These are phyloP conservation scores for Noccaea bulbosa DNA, from an alignment of 345 rosid genomes.

Conservation along the genomic window DNA sequence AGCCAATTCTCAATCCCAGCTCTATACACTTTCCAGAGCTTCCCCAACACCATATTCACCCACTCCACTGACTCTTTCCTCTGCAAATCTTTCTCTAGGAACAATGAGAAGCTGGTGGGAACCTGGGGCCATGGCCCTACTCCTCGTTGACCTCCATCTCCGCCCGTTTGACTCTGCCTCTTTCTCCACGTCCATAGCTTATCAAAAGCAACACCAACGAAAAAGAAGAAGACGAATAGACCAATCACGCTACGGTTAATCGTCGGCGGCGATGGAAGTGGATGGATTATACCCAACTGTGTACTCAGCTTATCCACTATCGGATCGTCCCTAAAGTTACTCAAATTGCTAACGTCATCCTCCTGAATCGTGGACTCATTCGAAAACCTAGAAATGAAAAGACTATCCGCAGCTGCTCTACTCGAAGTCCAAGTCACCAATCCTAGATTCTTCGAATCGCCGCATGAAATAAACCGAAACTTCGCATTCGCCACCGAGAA, in stretches of 20 bases:
- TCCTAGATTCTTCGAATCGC: constrained; percentile 42
- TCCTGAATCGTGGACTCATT: constrained; percentile 53
- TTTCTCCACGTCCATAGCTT: constrained; percentile 82
- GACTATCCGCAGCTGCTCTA: constrained; percentile 42
- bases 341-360: constrained; percentile 55
- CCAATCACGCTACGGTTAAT: constrained; percentile 70
- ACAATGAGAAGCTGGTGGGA: constrained; percentile 58
- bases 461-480: constrained; percentile 49
- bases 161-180: constrained; percentile 42
- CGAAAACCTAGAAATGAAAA: constrained; percentile 51
- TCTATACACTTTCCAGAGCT: constrained; percentile 95
- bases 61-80: constrained; percentile 99
- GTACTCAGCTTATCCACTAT: constrained; percentile 87
- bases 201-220: constrained; percentile 89
- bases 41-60: constrained; percentile 99
- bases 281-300: constrained; percentile 84
- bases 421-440: constrained; percentile 45
- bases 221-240: constrained; percentile 79
- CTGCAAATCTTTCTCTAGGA: constrained; percentile 91
- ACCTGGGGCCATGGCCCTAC: constrained; percentile 74
- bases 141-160: constrained; percentile 47
- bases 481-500: constrained; percentile 23
- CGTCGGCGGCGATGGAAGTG: constrained; percentile 90
- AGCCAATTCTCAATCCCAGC: constrained; percentile 93
- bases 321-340: constrained; percentile 75